Evolutionary conservation across 2,329 filamentous ascomycete genomes (phyloP), one percentile per base, ranked within the genome.

Genomic region (Sclerotinia subarctica): DNA sequence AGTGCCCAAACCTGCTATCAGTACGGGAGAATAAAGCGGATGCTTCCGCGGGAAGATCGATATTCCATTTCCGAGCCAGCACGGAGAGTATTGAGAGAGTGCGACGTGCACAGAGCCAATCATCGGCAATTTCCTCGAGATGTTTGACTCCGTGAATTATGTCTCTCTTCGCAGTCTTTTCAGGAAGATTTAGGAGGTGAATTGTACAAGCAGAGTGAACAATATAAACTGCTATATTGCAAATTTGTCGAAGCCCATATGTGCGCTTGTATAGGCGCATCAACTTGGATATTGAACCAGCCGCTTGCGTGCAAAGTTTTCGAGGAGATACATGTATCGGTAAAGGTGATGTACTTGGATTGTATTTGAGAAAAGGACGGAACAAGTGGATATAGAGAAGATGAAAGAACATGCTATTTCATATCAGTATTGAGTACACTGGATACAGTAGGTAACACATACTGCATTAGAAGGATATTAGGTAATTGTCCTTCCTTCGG

Each of bases 221-320:
- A 80, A 98, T 97, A 78, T 99, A 99, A 0, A 98, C 93, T 3
- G 91, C 94, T 74, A 98, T 93, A 76, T 98, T 98, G 80, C 92
- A 96, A 46, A 99, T 97, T 77, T 98, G 94, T 5, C 93, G 88
- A 17, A 98, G 81, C 13, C 94, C 93, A 78, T 97, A 96, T 1
- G 90, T 90, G 73, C 94, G 92, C 78, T 96, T 97, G 80, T 98
- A 99, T 1, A 97, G 81, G 0, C 95, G 89, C 81, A 97, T 90
- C n/a, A 97, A 82, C 76, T 97, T 98, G 0, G 94, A 97, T 67
- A 98, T 95, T 71, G 90, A 89, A 2, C 90, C 88, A 0, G 95
- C 94, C 65, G 95, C 94, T 75, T 94, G 91, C 0, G 93, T 95
- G 79, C 94, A 97, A 66, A 96, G 88, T 73, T 94, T 93, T 24